Percentiles rank a stretch among this genome's conserved stretches.
phyloP scores from a whole-genome alignment of 2,329 filamentous ascomycete genomes.

The Claviceps spartinae region DNA sequence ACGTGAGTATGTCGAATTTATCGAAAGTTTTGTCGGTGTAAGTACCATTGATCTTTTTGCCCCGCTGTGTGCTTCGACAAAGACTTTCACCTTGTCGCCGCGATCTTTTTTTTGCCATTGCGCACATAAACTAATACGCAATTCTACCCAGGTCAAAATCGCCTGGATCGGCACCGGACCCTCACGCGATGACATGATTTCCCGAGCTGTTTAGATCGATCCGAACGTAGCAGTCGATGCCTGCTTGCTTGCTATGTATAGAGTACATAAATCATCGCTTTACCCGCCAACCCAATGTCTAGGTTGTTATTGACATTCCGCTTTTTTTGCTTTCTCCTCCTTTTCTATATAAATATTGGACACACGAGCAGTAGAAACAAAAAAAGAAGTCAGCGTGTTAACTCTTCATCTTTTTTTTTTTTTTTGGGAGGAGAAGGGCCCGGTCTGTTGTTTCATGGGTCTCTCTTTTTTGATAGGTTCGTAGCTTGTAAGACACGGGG shows the following conservation, averaged over 20 bases:
- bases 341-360: too few species aligned
- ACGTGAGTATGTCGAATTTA: slow-evolving; percentile 51
- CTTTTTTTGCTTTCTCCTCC: too few species aligned
- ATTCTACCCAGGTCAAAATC: slow-evolving; percentile 18
- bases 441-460: too few species aligned
- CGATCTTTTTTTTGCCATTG: neutral
- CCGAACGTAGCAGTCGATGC: neutral
- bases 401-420: too few species aligned
- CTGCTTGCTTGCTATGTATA: neutral
- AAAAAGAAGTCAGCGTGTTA: too few species aligned
- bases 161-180: slow-evolving; percentile 53
- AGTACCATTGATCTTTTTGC: neutral
- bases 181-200: slow-evolving; percentile 50
- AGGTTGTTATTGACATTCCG: too few species aligned
- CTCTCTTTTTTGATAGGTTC: too few species aligned
- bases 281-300: too few species aligned
- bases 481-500: too few species aligned
- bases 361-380: too few species aligned
- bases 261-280: neutral
- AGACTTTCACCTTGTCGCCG: neutral
- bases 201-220: slow-evolving; percentile 8
- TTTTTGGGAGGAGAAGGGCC: too few species aligned
- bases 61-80: neutral
- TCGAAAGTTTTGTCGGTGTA: slow-evolving; percentile 16
- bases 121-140: too few species aligned